These are phyloP conservation scores for Lyophyllum decastes DNA, from an alignment of 768 basidiomycete genomes.

Conservation along the genomic window DNA sequence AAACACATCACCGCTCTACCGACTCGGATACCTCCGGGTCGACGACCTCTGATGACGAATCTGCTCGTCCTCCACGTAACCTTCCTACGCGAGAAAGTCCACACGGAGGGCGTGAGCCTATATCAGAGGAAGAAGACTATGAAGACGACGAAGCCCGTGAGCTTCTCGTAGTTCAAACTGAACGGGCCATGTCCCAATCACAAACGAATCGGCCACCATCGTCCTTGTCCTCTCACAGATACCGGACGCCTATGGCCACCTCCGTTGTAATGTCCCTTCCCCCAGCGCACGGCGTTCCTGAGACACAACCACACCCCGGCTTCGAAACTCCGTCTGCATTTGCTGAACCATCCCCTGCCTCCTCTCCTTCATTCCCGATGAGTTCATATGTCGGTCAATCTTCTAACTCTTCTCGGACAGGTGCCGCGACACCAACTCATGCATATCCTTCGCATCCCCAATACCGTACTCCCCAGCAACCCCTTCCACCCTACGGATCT, in stretches of 20 bases:
- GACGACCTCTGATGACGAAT: constrained; percentile 45
- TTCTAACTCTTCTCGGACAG: constrained; percentile 39
- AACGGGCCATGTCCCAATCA: constrained; percentile 35
- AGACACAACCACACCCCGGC: constrained; percentile 69
- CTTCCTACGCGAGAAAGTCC: constrained; percentile 25
- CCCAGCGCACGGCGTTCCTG: constrained; percentile 50
- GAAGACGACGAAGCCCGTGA: constrained; percentile 46
- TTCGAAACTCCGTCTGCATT: constrained; percentile 80
- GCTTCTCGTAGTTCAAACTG: constrained; percentile 31
- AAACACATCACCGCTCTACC: constrained; percentile 47
- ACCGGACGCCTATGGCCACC: constrained; percentile 74
- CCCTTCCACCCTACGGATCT: constrained; percentile 35
- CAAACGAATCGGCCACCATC: constrained; percentile 66
- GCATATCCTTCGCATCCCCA: constrained; percentile 35
- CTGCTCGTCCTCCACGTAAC: constrained; percentile 17
- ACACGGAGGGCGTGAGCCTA: constrained; percentile 34
- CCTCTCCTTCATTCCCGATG: constrained; percentile 40
- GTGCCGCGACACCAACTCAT: constrained; percentile 37
- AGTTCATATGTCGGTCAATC: constrained; percentile 39
- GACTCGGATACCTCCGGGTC: constrained; percentile 69
- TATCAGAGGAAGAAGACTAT: constrained; percentile 46
- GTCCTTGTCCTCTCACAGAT: constrained; percentile 75
- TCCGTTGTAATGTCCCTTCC: constrained; percentile 62
- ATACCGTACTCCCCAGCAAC: constrained; percentile 34
- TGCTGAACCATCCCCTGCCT: constrained; percentile 41